phyloP scores from a whole-genome alignment of 805 yeast species.

The Lipomyces sp. region DNA sequence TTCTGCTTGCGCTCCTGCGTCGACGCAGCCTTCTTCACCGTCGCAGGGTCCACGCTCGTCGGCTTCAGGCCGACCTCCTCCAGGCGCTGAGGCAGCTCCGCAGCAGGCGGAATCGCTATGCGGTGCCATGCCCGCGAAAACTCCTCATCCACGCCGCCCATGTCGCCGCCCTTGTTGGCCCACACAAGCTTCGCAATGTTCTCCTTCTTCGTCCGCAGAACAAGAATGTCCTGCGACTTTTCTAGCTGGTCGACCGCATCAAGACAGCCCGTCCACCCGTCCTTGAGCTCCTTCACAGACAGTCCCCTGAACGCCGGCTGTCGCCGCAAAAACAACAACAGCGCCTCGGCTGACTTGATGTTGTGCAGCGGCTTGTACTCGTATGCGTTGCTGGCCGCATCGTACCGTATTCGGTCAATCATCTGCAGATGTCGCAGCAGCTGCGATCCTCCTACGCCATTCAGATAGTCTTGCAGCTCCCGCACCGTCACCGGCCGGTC shows the following conservation, averaged over 20 bases:
- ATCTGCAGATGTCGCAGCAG: constrained; percentile 68
- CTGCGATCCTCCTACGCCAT: constrained; percentile 57
- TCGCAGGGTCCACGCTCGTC: constrained; percentile 95
- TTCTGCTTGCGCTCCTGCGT: constrained; percentile 69
- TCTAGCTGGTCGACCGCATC: constrained; percentile 78
- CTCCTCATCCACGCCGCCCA: constrained; percentile 71
- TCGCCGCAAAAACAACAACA: constrained; percentile 65
- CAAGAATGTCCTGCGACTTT: constrained; percentile 58
- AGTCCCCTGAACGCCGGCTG: constrained; percentile 88
- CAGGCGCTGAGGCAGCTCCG: constrained; percentile 73
- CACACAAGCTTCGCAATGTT: constrained; percentile 88
- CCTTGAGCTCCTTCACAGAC: constrained; percentile 73
- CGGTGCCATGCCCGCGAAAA: constrained; percentile 78
- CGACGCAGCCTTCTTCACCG: constrained; percentile 64
- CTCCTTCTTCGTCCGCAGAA: constrained; percentile 87
- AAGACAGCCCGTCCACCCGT: constrained; percentile 92
- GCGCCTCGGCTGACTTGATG: constrained; percentile 74
- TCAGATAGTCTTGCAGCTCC: constrained; percentile 65
- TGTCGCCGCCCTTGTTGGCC: constrained; percentile 78
- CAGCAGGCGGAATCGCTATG: constrained; percentile 75
- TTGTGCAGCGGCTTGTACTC: constrained; percentile 88
- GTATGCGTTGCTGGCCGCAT: constrained; percentile 58
- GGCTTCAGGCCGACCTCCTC: constrained; percentile 89
- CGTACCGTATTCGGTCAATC: constrained; percentile 72
- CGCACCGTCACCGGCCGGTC: constrained; percentile 67